These are phyloP conservation scores for Rhodotorula sp. DNA, from an alignment of 1,284 basidiomycete genomes.

Conservation along the genomic window DNA sequence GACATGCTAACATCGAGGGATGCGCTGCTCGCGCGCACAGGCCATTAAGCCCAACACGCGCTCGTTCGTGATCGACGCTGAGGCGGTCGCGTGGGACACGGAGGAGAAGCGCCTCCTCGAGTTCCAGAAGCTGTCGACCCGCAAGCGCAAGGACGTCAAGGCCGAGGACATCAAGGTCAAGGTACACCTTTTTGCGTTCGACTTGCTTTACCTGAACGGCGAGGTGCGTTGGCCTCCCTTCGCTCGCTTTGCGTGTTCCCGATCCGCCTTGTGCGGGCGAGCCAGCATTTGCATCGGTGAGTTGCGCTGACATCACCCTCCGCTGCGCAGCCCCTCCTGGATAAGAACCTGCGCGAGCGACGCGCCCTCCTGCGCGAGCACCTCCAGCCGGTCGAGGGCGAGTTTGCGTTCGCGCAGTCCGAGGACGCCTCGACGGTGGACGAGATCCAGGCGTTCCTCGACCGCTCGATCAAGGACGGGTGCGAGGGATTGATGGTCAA, in stretches of 20 bases:
- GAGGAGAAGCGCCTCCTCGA: constrained; percentile 76
- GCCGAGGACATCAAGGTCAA: constrained; percentile 93
- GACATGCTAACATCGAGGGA: too few relatives aligned
- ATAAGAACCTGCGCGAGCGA: constrained; percentile 69
- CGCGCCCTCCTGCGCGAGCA: constrained; percentile 74
- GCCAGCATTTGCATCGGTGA: neutral
- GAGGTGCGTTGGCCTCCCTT: constrained; percentile 61
- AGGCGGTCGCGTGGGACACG: constrained; percentile 93
- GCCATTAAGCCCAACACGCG: constrained; percentile 70
- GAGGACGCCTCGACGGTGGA: constrained; percentile 88
- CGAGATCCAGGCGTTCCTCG: constrained; percentile 92
- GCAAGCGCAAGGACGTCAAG: constrained; percentile 97
- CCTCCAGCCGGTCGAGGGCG: constrained; percentile 79
- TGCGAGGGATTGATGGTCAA: constrained; percentile 99
- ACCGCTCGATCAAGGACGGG: constrained; percentile 94
- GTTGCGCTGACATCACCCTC: neutral
- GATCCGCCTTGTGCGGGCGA: constrained; percentile 1
- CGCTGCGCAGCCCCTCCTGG: constrained; percentile 50
- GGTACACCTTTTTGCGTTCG: constrained; percentile 94
- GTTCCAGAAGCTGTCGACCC: constrained; percentile 93
- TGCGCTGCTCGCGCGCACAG: constrained; percentile 53
- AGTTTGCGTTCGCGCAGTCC: constrained; percentile 90
- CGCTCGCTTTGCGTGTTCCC: neutral
- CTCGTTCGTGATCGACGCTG: constrained; percentile 92
- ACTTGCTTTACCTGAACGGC: constrained; percentile 91